Conservation (phyloP, 2,329 filamentous ascomycete species). For the Botrytis fabae region DNA sequence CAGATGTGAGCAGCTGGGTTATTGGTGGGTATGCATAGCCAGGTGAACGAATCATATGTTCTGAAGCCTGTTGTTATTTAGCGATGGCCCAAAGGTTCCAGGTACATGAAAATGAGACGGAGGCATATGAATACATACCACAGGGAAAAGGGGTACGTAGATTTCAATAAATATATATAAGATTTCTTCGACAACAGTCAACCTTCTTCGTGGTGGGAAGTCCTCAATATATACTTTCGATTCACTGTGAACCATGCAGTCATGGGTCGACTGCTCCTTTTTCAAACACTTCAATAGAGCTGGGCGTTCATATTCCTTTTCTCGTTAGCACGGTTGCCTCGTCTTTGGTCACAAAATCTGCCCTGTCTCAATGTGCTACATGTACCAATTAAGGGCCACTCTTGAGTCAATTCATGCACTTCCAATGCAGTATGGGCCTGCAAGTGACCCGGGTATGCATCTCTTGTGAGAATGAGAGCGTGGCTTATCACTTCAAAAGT, state of each 20-base stretch:
- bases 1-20: slow-evolving; percentile 18
- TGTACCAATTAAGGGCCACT: slow-evolving; percentile 14
- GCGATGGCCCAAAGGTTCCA: slow-evolving; percentile 33
- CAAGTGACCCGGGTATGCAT: slow-evolving; percentile 21
- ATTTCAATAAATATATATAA: slow-evolving; percentile 1
- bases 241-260: slow-evolving; percentile 21
- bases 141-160: neutral
- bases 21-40: slow-evolving; percentile 29
- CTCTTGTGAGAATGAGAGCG: slow-evolving; percentile 8
- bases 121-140: slow-evolving; percentile 3
- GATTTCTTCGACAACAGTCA: neutral
- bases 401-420: slow-evolving; percentile 11
- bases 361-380: slow-evolving; percentile 23
- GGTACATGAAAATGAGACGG: slow-evolving; percentile 19
- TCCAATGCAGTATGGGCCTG: slow-evolving; percentile 15
- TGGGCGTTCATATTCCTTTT: slow-evolving; percentile 25
- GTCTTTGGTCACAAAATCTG: slow-evolving; percentile 28
- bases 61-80: slow-evolving; percentile 32
- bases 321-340: slow-evolving; percentile 34
- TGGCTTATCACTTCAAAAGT: slow-evolving; percentile 16
- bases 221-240: slow-evolving; percentile 30
- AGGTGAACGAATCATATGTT: slow-evolving; percentile 31
- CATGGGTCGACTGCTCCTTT: slow-evolving; percentile 29
- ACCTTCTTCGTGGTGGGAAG: slow-evolving; percentile 25
- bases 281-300: slow-evolving; percentile 27